Evolutionary conservation across 2,329 filamentous ascomycete species (phyloP).

Genomic region (Penicillium capsulatum): DNA sequence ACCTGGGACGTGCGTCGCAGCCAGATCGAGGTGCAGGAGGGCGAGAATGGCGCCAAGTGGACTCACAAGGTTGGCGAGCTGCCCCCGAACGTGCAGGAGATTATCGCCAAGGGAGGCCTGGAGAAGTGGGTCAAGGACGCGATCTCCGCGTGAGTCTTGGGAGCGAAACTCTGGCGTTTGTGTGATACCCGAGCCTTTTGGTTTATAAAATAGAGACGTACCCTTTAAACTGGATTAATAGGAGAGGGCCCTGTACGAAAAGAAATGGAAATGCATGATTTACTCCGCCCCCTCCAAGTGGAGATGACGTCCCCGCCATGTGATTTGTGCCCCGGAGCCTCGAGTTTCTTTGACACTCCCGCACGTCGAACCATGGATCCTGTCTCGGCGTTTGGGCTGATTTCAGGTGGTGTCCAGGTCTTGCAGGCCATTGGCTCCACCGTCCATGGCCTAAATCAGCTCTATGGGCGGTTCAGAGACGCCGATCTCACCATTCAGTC

Average conservation of each 20-base stretch:
- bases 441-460: constrained; percentile 28
- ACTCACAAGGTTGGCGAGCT: constrained; percentile 77
- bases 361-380: constrained; percentile 31
- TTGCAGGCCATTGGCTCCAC: constrained; percentile 33
- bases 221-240: background rate
- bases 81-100: constrained; percentile 53
- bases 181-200: constrained; percentile 19
- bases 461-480: constrained; percentile 34
- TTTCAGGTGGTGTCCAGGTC: constrained; percentile 35
- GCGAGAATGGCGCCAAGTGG: constrained; percentile 64
- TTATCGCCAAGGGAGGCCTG: background rate
- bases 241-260: too few relatives aligned
- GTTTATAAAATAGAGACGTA: constrained; percentile 5
- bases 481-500: constrained; percentile 38
- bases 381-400: constrained; percentile 31
- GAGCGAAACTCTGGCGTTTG: constrained; percentile 12
- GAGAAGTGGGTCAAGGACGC: constrained; percentile 71
- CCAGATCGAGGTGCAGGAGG: constrained; percentile 67
- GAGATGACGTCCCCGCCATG: too few relatives aligned
- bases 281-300: too few relatives aligned
- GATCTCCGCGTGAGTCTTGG: constrained; percentile 42
- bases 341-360: too few relatives aligned
- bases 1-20: constrained; percentile 74
- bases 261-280: too few relatives aligned
- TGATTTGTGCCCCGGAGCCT: too few relatives aligned